phyloP scores from a whole-genome alignment of 306 rosid genomes.

The Rosa multiflora region DNA sequence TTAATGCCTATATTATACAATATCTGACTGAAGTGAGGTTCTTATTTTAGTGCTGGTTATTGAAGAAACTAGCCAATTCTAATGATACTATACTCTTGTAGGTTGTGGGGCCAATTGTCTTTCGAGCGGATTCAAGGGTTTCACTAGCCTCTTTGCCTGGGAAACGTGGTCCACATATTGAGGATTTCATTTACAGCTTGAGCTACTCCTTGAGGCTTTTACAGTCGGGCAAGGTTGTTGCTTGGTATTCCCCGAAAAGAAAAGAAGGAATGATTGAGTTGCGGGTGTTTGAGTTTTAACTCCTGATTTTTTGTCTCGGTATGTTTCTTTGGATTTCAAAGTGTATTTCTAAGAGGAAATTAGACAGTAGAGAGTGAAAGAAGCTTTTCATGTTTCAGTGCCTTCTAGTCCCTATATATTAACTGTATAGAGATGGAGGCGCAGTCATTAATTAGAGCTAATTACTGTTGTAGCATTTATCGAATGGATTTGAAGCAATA shows the following conservation, averaged over 20 bases:
- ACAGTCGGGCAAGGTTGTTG: conserved; percentile 73
- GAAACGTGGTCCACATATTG: conserved; percentile 49
- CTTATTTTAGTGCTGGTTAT: not conserved
- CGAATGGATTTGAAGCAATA: not conserved
- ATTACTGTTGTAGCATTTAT: not conserved
- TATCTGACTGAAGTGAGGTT: too few relatives aligned
- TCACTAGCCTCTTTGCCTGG: conserved; percentile 39
- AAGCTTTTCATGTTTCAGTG: not conserved
- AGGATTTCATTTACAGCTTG: conserved; percentile 81
- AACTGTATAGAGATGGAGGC: not conserved
- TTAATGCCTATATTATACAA: too few relatives aligned
- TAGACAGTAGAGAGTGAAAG: conserved; percentile 3
- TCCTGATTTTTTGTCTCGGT: not conserved
- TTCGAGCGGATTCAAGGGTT: conserved; percentile 69
- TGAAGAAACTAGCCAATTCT: not conserved
- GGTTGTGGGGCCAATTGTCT: conserved; percentile 73
- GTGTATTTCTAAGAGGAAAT: not conserved
- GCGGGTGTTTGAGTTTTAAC: conserved; percentile 67
- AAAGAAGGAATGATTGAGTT: conserved; percentile 95
- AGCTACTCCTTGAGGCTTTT: conserved; percentile 62
- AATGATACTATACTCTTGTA: conserved; percentile 21
- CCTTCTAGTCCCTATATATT: not conserved
- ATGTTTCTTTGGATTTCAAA: too few relatives aligned
- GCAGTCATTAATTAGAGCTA: not conserved
- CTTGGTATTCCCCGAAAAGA: conserved; percentile 88